Conservation (phyloP, 2,329 filamentous ascomycete genomes). For the Huntiella bhutanensis region DNA sequence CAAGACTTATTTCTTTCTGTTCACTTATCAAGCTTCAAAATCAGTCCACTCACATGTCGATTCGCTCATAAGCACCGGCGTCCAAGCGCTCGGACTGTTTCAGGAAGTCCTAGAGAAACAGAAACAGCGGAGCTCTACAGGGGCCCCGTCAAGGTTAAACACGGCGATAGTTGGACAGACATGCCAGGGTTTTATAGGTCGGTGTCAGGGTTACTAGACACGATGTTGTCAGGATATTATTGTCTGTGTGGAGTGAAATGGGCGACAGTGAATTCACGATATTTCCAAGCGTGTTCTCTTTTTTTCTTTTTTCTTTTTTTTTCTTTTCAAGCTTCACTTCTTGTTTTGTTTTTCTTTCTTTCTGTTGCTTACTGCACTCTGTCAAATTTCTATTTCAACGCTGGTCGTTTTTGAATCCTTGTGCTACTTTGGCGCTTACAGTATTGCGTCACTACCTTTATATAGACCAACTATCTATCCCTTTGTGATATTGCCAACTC, state of each 20-base stretch:
- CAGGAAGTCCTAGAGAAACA: conserved; percentile 8
- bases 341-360: conserved; percentile 4
- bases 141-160: not conserved
- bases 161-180: not conserved
- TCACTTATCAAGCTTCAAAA: too few relatives aligned
- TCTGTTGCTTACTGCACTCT: not conserved
- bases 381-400: not conserved
- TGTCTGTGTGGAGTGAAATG: not conserved
- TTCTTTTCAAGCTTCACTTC: not conserved
- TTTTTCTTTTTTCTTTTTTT: not conserved
- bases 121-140: not conserved
- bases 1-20: too few relatives aligned
- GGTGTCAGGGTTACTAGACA: too few relatives aligned
- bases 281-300: not conserved
- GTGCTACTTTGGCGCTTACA: not conserved
- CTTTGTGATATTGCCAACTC: not conserved
- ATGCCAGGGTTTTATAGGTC: too few relatives aligned
- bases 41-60: too few relatives aligned
- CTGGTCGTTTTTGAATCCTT: not conserved
- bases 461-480: not conserved
- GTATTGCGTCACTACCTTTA: not conserved
- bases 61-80: too few relatives aligned
- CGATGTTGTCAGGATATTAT: not conserved
- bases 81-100: conserved; percentile 8
- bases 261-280: not conserved